phyloP scores from a whole-genome alignment of 176 grass and related monocot genomes.

The Stipa capillata region DNA sequence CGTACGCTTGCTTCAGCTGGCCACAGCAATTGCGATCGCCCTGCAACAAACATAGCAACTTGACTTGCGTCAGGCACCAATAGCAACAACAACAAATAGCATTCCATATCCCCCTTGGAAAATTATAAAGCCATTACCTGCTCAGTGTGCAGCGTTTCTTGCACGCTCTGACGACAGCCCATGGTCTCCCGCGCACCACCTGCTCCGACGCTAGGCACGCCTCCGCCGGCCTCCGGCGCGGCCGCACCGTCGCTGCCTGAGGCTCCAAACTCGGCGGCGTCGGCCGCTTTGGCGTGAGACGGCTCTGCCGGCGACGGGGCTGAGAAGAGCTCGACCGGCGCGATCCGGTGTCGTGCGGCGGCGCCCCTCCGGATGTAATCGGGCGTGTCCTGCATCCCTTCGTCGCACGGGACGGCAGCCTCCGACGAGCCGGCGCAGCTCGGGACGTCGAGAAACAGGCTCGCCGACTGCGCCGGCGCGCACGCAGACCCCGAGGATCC shows the following conservation, averaged over 20 bases:
- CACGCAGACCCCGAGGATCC: not conserved
- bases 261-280: not conserved
- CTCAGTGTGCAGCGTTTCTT: not conserved
- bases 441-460: not conserved
- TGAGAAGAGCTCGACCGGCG: constrained; percentile 61
- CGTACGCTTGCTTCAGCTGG: constrained; percentile 34
- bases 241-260: not conserved
- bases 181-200: not conserved
- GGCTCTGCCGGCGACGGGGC: not conserved
- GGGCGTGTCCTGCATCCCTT: constrained; percentile 39
- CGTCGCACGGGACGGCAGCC: not conserved
- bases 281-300: not conserved
- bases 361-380: constrained; percentile 53
- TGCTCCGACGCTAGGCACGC: not conserved
- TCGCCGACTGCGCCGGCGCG: not conserved
- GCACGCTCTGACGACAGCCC: not conserved
- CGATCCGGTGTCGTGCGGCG: constrained; percentile 17
- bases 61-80: not conserved
- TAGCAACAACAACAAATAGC: not conserved
- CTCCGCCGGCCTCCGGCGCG: not conserved
- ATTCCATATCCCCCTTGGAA: too few species aligned
- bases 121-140: constrained; percentile 11
- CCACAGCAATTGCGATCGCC: constrained; percentile 20
- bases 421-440: not conserved
- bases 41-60: not conserved